These are phyloP conservation scores for Pholiota adiposa DNA, from an alignment of 1,284 basidiomycete genomes.

Conservation along the genomic window DNA sequence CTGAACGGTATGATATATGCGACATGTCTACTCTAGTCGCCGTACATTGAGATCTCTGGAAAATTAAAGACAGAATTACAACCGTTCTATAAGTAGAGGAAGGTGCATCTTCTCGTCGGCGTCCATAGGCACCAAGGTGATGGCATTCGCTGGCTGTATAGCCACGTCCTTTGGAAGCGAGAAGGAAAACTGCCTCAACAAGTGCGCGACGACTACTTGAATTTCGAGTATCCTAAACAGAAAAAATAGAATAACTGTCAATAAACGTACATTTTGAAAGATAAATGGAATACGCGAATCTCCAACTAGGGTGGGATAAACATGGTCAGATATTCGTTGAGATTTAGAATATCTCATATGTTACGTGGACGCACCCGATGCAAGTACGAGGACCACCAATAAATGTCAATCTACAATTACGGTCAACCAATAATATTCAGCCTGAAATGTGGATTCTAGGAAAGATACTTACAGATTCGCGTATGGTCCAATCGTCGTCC, in stretches of 20 bases:
- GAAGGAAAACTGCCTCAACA: conserved; percentile 2
- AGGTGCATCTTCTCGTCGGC: background rate
- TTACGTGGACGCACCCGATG: conserved; percentile 3
- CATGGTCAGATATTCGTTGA: background rate
- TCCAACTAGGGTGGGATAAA: background rate
- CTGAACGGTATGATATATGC: too few species aligned
- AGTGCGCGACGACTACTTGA: background rate
- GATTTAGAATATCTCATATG: too few species aligned
- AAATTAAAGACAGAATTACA: background rate
- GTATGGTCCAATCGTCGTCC: conserved; percentile 8
- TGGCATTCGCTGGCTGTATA: conserved; percentile 5
- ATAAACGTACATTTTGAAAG: too few species aligned
- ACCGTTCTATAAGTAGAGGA: background rate
- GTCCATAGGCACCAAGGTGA: conserved; percentile 5
- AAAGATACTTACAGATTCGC: conserved; percentile 6
- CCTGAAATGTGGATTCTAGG: too few species aligned
- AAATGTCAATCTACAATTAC: conserved; percentile 5
- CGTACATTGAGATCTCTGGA: too few species aligned
- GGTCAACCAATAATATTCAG: too few species aligned
- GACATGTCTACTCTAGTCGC: too few species aligned
- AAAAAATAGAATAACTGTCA: background rate
- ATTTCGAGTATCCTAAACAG: conserved; percentile 8
- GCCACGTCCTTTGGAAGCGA: background rate
- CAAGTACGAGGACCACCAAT: conserved; percentile 12
- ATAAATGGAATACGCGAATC: conserved; percentile 6